Evolutionary conservation across 2,329 filamentous ascomycete species (phyloP).

Genomic region (Ceratocystis diversiconidia): DNA sequence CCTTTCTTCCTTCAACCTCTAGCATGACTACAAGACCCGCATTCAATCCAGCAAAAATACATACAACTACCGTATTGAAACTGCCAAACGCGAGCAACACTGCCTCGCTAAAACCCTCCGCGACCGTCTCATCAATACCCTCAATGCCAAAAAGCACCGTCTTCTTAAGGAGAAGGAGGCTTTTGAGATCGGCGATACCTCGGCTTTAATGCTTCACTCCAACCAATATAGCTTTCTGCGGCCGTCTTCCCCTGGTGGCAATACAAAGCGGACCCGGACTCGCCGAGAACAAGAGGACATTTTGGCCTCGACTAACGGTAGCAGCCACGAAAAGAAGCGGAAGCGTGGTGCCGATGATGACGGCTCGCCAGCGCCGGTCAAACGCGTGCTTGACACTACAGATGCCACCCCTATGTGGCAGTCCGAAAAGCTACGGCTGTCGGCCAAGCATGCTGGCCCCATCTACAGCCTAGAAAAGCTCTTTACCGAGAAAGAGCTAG

Average conservation of each 20-base stretch:
- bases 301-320: constrained; percentile 24
- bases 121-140: constrained; percentile 52
- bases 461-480: constrained; percentile 55
- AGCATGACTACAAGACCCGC: constrained; percentile 52
- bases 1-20: neutral
- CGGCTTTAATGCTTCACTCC: constrained; percentile 50
- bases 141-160: constrained; percentile 50
- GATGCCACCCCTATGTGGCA: constrained; percentile 49
- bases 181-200: constrained; percentile 52
- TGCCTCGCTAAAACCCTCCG: constrained; percentile 46
- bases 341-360: constrained; percentile 46
- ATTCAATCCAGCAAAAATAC: constrained; percentile 45
- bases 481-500: constrained; percentile 55
- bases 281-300: constrained; percentile 48
- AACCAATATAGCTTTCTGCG: constrained; percentile 54
- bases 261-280: constrained; percentile 48
- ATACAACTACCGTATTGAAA: constrained; percentile 46
- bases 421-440: constrained; percentile 41
- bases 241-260: constrained; percentile 48
- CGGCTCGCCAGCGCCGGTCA: constrained; percentile 45
- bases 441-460: constrained; percentile 42
- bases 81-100: constrained; percentile 47
- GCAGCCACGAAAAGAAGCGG: constrained; percentile 48
- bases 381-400: constrained; percentile 41
- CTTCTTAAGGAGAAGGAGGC: constrained; percentile 53